Base-by-base conservation (phyloP, 805 yeast species). In the Barnettozyma wickerhamii region DNA sequence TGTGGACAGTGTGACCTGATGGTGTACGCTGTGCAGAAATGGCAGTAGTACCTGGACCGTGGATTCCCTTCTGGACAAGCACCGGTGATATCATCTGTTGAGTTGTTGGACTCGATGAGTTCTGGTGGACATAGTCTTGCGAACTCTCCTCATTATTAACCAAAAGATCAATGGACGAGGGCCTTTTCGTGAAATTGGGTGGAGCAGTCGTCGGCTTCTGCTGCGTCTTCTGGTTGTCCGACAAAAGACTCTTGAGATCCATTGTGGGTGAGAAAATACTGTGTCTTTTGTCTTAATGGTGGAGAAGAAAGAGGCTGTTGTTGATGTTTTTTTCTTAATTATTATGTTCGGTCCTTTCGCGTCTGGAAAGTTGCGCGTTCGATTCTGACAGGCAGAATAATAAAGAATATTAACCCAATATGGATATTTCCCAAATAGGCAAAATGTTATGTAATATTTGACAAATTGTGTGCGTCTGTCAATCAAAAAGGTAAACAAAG, bases 201-300 rank as follows among this genome's bases (percentile, higher is more conserved):
- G 37, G 26, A 20, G 52, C 46, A 14, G 20, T 32, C 37, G 12
- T 31, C 13, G 24, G 30, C 21, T 15, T 31, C 30, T 38, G 27
- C 7, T 34, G 10, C 19, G 32, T 24, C 31, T 37, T 41, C 42
- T 20, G 47, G 41, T 21, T 40, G 36, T 17, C 31, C 38, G 44
- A 27, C 2, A 55, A 40, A n/a, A 54, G 41, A 33, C 45, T 51
- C 28, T 38, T 44, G 21, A 54, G 37, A 32, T 54, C 57, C 59
- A 54, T 52, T 12, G 10, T 31, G 19, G 21, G 10, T 28, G 21
- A 19, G n/a, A n/a, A n/a, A n/a, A n/a, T n/a, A n/a, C n/a, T n/a
- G n/a, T n/a, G n/a, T n/a, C n/a, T n/a, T n/a, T n/a, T n/a, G n/a
- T n/a, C n/a, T n/a, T n/a, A n/a, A n/a, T n/a, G n/a, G n/a, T n/a